These are phyloP conservation scores for Globisporangium recalcitrans DNA, from an alignment of 352 stramenopile species.

Conservation along the genomic window DNA sequence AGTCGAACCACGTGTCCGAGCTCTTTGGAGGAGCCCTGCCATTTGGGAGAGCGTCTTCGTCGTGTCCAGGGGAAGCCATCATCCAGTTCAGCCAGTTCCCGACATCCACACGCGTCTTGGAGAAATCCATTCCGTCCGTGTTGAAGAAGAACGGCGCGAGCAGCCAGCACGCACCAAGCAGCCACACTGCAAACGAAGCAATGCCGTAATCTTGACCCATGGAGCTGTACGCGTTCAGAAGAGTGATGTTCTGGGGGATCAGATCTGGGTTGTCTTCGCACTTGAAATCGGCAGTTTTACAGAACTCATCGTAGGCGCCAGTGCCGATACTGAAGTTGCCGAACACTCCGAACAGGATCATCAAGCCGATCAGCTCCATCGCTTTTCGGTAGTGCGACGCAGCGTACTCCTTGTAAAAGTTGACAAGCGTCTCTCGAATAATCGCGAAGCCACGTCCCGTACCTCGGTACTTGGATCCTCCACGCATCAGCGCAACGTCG, in stretches of 20 bases:
- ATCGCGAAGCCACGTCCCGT: slow-evolving; percentile 84
- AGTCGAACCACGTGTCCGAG: slow-evolving; percentile 71
- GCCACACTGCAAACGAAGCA: slow-evolving; percentile 84
- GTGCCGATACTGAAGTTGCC: slow-evolving; percentile 78
- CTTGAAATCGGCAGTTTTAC: slow-evolving; percentile 38
- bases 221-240: slow-evolving; percentile 70
- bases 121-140: slow-evolving; percentile 82
- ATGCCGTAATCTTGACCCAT: slow-evolving; percentile 86
- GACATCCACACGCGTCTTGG: slow-evolving; percentile 82
- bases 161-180: slow-evolving; percentile 76
- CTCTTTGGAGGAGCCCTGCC: slow-evolving; percentile 20
- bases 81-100: slow-evolving; percentile 80
- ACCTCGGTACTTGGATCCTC: slow-evolving; percentile 81
- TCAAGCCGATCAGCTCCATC: slow-evolving; percentile 70
- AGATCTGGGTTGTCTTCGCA: slow-evolving; percentile 45
- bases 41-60: slow-evolving; percentile 39
- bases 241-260: slow-evolving; percentile 64
- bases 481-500: slow-evolving; percentile 82
- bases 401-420: slow-evolving; percentile 86
- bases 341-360: slow-evolving; percentile 78
- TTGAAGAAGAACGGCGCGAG: slow-evolving; percentile 86
- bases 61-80: slow-evolving; percentile 49
- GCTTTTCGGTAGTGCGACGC: slow-evolving; percentile 81
- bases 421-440: slow-evolving; percentile 77
- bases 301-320: slow-evolving; percentile 48